Percentiles rank a stretch among this genome's conserved stretches.
Evolutionary conservation across 1,284 basidiomycete genomes (phyloP).

Genomic region (Laetiporus sulphureus): DNA sequence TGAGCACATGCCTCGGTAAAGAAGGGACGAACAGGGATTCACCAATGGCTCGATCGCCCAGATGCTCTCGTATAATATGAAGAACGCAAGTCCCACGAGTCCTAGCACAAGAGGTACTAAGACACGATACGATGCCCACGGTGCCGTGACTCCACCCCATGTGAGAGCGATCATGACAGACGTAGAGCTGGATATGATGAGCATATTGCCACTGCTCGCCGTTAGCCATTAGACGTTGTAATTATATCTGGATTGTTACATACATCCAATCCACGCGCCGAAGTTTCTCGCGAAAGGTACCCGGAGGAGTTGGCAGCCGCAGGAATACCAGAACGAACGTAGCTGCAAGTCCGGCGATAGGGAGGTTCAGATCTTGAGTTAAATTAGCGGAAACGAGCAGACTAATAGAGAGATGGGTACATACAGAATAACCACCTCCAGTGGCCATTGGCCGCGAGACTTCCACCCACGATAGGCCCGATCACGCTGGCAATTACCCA

Average conservation of each 20-base stretch:
- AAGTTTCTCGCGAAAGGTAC: constrained; percentile 23
- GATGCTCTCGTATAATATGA: constrained; percentile 16
- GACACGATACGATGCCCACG: constrained; percentile 13
- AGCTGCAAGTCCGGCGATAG: constrained; percentile 13
- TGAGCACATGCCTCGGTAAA: no score
- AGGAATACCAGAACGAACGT: constrained; percentile 14
- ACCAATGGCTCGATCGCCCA: constrained; percentile 5
- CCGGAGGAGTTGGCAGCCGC: constrained; percentile 19
- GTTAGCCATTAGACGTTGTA: no score
- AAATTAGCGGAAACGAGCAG: neutral
- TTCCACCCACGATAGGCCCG: constrained; percentile 13
- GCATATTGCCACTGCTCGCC: constrained; percentile 15
- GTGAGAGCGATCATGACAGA: constrained; percentile 14
- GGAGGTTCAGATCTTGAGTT: constrained; percentile 12
- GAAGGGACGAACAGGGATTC: no score
- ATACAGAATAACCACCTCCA: constrained; percentile 21
- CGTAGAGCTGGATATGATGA: constrained; percentile 15
- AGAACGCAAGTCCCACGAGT: constrained; percentile 8
- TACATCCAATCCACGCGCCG: constrained; percentile 31
- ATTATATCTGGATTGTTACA: no score
- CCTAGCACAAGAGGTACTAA: constrained; percentile 18
- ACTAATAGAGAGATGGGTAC: neutral
- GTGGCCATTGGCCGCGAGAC: constrained; percentile 8
- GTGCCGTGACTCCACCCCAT: constrained; percentile 16
- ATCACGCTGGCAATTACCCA: constrained; percentile 8